phyloP scores from a whole-genome alignment of 139 green algal genomes.

The Tetraselmis striata region DNA sequence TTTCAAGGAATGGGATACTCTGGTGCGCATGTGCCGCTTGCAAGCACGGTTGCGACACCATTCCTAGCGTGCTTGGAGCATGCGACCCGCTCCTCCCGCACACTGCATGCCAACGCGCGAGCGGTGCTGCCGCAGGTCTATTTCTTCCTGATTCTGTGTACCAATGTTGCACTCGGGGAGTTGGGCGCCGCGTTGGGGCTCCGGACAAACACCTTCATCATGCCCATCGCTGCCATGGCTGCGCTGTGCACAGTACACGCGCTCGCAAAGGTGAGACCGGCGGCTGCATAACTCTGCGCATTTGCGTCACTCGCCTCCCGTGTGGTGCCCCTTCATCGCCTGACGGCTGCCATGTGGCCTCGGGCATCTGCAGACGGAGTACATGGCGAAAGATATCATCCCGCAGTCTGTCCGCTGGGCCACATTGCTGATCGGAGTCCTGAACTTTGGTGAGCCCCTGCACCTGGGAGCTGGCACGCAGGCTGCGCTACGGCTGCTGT shows the following conservation, averaged over 20 bases:
- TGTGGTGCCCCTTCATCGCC: no score
- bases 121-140: background rate
- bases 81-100: no score
- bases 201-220: background rate
- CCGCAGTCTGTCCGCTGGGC: background rate
- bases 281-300: no score
- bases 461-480: background rate
- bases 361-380: background rate
- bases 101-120: background rate
- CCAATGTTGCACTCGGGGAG: background rate
- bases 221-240: background rate
- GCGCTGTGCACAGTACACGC: background rate
- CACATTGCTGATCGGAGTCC: background rate
- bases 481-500: background rate
- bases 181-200: background rate
- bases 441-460: background rate
- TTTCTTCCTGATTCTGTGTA: background rate
- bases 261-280: no score
- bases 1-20: background rate
- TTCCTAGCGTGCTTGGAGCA: background rate
- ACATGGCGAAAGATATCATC: background rate
- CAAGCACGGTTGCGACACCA: no score
- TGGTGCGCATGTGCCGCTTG: background rate
- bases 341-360: no score
- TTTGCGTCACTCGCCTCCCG: no score